Conservation (phyloP, 2,329 filamentous ascomycete genomes). For the Lanzia echinophila region DNA sequence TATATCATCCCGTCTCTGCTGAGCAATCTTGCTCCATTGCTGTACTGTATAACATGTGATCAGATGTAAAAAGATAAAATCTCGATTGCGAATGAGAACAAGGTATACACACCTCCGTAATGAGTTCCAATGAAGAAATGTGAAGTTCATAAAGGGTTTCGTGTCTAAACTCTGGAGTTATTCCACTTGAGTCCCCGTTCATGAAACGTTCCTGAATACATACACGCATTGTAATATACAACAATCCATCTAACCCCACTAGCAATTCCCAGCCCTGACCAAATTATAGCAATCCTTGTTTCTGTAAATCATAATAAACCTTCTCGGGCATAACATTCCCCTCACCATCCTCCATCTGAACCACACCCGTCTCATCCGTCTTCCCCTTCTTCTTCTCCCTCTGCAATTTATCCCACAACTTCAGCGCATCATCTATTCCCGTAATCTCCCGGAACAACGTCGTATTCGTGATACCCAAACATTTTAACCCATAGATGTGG, state of each 20-base stretch:
- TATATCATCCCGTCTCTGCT: no score
- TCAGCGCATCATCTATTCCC: slow-evolving; percentile 79
- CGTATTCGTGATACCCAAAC: slow-evolving; percentile 86
- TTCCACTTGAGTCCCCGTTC: no score
- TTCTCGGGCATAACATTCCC: slow-evolving; percentile 99
- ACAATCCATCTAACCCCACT: not conserved
- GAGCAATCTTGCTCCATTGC: no score
- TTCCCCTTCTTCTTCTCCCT: slow-evolving; percentile 73
- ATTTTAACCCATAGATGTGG: slow-evolving; percentile 90
- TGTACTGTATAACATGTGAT: not conserved
- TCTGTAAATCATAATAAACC: slow-evolving; percentile 92
- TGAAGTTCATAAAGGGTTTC: no score
- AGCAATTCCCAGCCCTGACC: not conserved
- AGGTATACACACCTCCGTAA: no score
- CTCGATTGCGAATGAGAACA: no score
- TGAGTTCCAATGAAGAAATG: no score
- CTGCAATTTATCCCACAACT: slow-evolving; percentile 90
- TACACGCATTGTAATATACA: not conserved
- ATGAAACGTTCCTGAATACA: not conserved
- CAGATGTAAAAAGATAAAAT: no score
- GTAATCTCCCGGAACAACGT: slow-evolving; percentile 91
- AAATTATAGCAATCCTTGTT: slow-evolving; percentile 70
- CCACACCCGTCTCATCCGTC: slow-evolving; percentile 71
- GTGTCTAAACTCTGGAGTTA: no score
- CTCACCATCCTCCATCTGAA: slow-evolving; percentile 97